Percentiles rank a stretch among this genome's conserved stretches.
Conservation (phyloP, 805 yeast genomes). For the Grigorovia jiainica region DNA sequence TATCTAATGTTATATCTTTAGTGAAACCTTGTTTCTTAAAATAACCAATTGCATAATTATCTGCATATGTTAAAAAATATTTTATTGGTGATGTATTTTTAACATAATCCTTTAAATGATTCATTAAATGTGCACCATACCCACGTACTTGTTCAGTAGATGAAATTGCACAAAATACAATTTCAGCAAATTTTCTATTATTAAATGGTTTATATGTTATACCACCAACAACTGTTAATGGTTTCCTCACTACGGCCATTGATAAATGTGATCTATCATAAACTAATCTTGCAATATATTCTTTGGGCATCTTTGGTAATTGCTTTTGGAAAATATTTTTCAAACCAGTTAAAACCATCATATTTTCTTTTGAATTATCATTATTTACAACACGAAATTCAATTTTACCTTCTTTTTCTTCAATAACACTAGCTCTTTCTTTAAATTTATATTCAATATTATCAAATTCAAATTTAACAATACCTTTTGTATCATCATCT, state of each 20-base stretch:
- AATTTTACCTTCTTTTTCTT: slow-evolving; percentile 85
- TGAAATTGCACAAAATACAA: slow-evolving; percentile 95
- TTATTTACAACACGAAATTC: slow-evolving; percentile 95
- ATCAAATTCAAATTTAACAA: slow-evolving; percentile 42
- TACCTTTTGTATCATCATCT: slow-evolving; percentile 15
- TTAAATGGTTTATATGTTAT: slow-evolving; percentile 93
- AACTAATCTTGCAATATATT: slow-evolving; percentile 87
- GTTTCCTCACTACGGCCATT: slow-evolving; percentile 91
- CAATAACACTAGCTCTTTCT: slow-evolving; percentile 89
- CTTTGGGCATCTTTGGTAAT: slow-evolving; percentile 97
- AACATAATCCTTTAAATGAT: slow-evolving; percentile 93
- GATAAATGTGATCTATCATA: slow-evolving; percentile 91
- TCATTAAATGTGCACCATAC: slow-evolving; percentile 98
- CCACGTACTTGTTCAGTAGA: slow-evolving; percentile 98
- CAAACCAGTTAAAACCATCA: slow-evolving; percentile 88
- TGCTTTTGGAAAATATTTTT: slow-evolving; percentile 96
- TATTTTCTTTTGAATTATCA: slow-evolving; percentile 76
- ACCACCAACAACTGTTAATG: slow-evolving; percentile 94
- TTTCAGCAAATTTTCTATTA: slow-evolving; percentile 86
- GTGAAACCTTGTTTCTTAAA: slow-evolving; percentile 98
- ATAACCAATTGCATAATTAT: slow-evolving; percentile 97
- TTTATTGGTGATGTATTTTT: slow-evolving; percentile 75
- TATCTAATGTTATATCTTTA: slow-evolving; percentile 82
- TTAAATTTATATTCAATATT: slow-evolving; percentile 75
- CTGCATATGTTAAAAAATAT: slow-evolving; percentile 91